phyloP scores from a whole-genome alignment of 371 early-diverging fungal species.

The Mucor sp. region DNA sequence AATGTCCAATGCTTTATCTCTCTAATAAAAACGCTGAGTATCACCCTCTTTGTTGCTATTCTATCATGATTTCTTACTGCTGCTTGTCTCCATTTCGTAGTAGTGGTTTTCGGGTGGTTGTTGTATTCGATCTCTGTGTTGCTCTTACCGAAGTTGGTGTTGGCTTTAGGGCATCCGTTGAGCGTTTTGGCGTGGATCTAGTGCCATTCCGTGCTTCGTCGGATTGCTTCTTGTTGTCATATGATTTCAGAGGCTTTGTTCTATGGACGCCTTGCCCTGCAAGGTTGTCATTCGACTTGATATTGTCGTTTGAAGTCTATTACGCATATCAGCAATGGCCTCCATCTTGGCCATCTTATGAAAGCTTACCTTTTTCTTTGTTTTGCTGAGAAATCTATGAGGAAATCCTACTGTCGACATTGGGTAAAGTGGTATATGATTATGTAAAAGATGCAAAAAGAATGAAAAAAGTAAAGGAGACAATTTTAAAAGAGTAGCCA shows the following conservation, averaged over 20 bases:
- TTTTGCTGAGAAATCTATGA: neutral
- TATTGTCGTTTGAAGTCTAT: constrained; percentile 1
- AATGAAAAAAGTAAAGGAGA: neutral
- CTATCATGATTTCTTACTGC: neutral
- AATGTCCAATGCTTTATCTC: constrained; percentile 72
- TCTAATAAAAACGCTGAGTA: neutral
- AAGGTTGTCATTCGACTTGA: neutral
- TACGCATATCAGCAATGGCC: neutral
- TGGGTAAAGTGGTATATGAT: neutral
- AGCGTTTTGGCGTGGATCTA: neutral
- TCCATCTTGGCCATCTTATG: neutral
- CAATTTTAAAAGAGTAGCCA: neutral
- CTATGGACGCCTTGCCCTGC: neutral
- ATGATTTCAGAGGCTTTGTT: neutral
- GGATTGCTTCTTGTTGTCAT: neutral
- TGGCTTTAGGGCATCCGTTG: neutral
- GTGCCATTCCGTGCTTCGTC: neutral
- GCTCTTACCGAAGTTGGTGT: neutral
- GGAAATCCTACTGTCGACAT: neutral
- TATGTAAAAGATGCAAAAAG: neutral
- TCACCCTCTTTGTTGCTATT: too few species aligned
- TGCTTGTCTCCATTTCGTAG: neutral
- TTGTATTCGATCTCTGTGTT: neutral
- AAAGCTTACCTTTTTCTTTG: neutral
- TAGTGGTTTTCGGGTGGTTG: neutral